A percentile compares a stretch with the other conserved stretches of the same genome.
Conservation (phyloP, 179 eudicot species). For the Pouteria campechiana region DNA sequence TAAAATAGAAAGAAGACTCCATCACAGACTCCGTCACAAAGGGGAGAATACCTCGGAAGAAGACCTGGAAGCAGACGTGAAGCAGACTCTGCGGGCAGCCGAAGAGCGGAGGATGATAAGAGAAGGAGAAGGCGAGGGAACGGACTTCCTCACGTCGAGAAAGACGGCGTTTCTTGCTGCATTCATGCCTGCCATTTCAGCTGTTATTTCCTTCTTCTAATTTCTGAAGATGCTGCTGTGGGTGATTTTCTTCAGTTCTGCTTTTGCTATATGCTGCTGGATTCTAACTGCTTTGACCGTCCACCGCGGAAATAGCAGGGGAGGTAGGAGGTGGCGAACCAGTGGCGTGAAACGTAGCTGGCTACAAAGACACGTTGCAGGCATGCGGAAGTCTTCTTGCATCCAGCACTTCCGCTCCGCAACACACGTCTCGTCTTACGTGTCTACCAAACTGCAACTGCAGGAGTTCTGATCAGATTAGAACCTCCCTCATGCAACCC, state of each 20-base stretch:
- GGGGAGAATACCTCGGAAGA: conserved; percentile 15
- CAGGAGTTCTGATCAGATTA: no score
- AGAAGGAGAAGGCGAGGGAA: conserved; percentile 10
- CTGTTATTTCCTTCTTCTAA: no score
- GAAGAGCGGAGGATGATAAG: conserved; percentile 9
- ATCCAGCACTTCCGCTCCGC: no score
- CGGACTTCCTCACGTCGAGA: conserved; percentile 20
- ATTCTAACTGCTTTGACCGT: background rate
- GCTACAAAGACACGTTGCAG: no score
- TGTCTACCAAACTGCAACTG: no score
- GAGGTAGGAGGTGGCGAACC: conserved; percentile 7
- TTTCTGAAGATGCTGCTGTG: no score
- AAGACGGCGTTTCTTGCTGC: conserved; percentile 16
- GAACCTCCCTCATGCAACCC: no score
- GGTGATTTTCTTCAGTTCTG: background rate
- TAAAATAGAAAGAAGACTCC: background rate
- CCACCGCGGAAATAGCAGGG: background rate
- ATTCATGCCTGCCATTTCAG: conserved; percentile 28
- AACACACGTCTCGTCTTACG: no score
- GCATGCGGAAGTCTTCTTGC: no score
- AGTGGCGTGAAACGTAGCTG: conserved; percentile 18
- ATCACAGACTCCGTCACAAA: background rate
- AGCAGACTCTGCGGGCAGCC: conserved; percentile 39
- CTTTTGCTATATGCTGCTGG: background rate
- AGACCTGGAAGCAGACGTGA: conserved; percentile 36